phyloP scores from a whole-genome alignment of 2,329 filamentous ascomycete genomes.

The Colletotrichum incanum region DNA sequence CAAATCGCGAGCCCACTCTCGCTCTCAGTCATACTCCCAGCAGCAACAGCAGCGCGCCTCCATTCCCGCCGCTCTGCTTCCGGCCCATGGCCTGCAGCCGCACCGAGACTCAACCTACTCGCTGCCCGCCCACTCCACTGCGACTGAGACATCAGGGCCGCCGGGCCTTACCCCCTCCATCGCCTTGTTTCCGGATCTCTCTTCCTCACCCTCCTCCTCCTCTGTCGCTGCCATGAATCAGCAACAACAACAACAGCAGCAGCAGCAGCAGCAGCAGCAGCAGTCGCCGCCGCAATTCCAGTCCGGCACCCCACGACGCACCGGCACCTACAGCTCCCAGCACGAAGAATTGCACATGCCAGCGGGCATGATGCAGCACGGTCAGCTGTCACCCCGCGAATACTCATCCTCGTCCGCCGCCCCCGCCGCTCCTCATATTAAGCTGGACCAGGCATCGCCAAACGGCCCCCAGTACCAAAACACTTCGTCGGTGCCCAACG shows the following conservation, averaged over 20 bases:
- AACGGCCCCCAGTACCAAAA: conserved; percentile 58
- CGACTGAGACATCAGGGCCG: conserved; percentile 42
- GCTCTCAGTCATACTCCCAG: conserved; percentile 25
- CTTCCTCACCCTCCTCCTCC: conserved; percentile 18
- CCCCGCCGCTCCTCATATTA: conserved; percentile 63
- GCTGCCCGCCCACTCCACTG: conserved; percentile 31
- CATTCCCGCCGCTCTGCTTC: conserved; percentile 40
- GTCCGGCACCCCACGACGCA: conserved; percentile 54
- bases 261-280: conserved; percentile 46
- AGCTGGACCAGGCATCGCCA: conserved; percentile 62
- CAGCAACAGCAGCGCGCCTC: conserved; percentile 34
- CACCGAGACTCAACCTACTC: conserved; percentile 33
- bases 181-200: conserved; percentile 13
- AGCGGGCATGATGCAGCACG: conserved; percentile 60
- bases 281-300: conserved; percentile 55
- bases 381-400: conserved; percentile 64
- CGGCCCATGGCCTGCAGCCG: conserved; percentile 39
- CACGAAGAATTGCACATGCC: conserved; percentile 71
- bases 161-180: conserved; percentile 41
- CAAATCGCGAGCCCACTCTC: conserved; percentile 13
- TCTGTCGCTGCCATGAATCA: conserved; percentile 40
- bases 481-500: conserved; percentile 67
- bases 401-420: conserved; percentile 54
- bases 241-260: conserved; percentile 45
- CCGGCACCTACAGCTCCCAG: conserved; percentile 57